These are phyloP conservation scores for Actinomortierella wolfii DNA, from an alignment of 371 early-diverging fungal genomes.

Conservation along the genomic window DNA sequence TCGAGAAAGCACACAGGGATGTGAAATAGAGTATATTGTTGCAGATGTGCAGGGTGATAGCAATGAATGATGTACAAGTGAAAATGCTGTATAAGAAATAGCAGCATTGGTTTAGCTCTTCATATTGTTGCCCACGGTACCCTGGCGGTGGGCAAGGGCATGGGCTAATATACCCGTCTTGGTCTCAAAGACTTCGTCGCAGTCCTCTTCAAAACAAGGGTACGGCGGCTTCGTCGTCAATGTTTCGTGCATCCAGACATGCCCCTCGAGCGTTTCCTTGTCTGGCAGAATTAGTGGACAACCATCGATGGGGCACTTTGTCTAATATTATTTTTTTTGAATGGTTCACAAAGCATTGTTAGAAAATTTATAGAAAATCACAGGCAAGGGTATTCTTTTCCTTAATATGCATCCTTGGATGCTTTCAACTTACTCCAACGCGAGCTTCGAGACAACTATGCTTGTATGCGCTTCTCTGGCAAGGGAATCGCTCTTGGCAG, in stretches of 20 bases:
- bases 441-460: slow-evolving; percentile 19
- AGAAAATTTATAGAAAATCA: background rate
- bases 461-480: slow-evolving; percentile 35
- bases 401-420: too few species aligned
- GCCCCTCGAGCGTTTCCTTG: slow-evolving; percentile 23
- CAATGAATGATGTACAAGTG: too few species aligned
- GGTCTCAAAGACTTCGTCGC: slow-evolving; percentile 34
- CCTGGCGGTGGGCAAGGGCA: slow-evolving; percentile 30
- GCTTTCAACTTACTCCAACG: background rate
- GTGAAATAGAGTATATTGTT: too few species aligned
- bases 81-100: too few species aligned
- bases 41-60: too few species aligned
- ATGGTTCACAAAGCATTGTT: background rate
- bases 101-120: too few species aligned
- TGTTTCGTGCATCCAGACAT: slow-evolving; percentile 42
- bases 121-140: too few species aligned
- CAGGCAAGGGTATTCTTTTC: background rate
- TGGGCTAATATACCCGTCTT: slow-evolving; percentile 32
- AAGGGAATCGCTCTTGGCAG: slow-evolving; percentile 22
- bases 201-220: slow-evolving; percentile 40
- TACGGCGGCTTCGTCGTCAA: slow-evolving; percentile 38
- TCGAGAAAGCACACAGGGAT: too few species aligned
- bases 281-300: slow-evolving; percentile 18
- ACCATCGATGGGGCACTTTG: slow-evolving; percentile 22
- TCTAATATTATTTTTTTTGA: background rate